Evolutionary conservation across 2,329 filamentous ascomycete genomes (phyloP).

Genomic region (Fusarium sp.): DNA sequence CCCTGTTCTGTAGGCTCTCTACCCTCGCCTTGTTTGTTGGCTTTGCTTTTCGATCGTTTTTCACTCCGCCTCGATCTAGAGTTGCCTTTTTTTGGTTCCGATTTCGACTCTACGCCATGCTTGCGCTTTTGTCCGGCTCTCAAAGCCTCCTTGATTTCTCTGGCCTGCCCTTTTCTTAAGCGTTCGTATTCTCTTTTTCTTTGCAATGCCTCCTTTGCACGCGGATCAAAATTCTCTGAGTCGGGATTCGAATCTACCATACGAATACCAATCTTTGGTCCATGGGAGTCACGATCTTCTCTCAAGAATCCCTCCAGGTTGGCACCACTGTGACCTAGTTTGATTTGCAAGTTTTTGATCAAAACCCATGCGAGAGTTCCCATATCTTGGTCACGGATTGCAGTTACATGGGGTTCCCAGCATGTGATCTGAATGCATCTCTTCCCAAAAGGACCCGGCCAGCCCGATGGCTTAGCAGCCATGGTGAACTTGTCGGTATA

Average conservation of each 20-base stretch:
- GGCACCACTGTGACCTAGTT: constrained; percentile 58
- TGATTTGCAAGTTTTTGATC: constrained; percentile 79
- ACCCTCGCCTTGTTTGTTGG: constrained; percentile 1
- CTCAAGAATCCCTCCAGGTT: constrained; percentile 79
- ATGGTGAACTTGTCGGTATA: constrained; percentile 55
- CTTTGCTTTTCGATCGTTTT: constrained; percentile 26
- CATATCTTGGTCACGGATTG: constrained; percentile 63
- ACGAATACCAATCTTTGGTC: constrained; percentile 66
- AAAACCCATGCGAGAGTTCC: constrained; percentile 69
- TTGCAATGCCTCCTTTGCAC: constrained; percentile 66
- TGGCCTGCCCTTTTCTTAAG: constrained; percentile 52
- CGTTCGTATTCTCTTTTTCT: constrained; percentile 74
- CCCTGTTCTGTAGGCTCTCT: constrained; percentile 35
- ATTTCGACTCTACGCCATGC: constrained; percentile 39
- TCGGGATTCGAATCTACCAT: constrained; percentile 56
- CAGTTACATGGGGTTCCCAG: constrained; percentile 73
- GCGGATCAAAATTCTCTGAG: constrained; percentile 55
- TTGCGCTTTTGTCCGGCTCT: constrained; percentile 53
- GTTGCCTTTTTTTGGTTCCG: constrained; percentile 42
- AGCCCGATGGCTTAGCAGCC: constrained; percentile 50
- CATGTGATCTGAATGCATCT: constrained; percentile 76
- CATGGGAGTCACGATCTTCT: constrained; percentile 59
- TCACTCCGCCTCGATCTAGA: constrained; percentile 38
- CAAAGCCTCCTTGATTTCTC: constrained; percentile 51
- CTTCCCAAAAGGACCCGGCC: constrained; percentile 80